Conservation (phyloP, 805 yeast species). For the Yarrowia sp. region DNA sequence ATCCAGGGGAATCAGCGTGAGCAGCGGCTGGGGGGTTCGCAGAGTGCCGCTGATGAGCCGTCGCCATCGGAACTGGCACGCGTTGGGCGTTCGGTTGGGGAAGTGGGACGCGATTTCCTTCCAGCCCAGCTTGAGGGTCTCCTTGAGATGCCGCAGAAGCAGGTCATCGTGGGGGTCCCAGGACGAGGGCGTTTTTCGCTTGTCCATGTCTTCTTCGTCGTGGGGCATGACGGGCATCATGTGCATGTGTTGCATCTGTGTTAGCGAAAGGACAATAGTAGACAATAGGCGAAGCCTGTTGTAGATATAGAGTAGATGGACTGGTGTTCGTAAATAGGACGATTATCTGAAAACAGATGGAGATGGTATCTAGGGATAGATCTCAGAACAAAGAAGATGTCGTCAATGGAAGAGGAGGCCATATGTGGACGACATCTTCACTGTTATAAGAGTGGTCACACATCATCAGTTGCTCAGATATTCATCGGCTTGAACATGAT, state of each 20-base stretch:
- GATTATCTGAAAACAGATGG: too few relatives aligned
- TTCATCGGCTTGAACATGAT: too few relatives aligned
- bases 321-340: too few relatives aligned
- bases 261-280: background rate
- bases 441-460: too few relatives aligned
- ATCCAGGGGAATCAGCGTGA: conserved; percentile 31
- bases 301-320: too few relatives aligned
- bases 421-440: too few relatives aligned
- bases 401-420: too few relatives aligned
- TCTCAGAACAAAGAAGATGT: too few relatives aligned
- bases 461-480: too few relatives aligned
- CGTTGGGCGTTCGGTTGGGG: conserved; percentile 82
- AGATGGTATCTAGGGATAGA: too few relatives aligned
- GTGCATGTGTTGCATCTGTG: conserved; percentile 38
- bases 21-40: conserved; percentile 43
- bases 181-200: conserved; percentile 58
- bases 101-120: conserved; percentile 83
- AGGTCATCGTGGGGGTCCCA: conserved; percentile 85
- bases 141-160: conserved; percentile 75
- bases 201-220: conserved; percentile 37
- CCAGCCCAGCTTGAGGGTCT: conserved; percentile 86
- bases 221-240: conserved; percentile 37
- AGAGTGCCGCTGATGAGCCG: conserved; percentile 60
- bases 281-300: too few relatives aligned
- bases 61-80: conserved; percentile 91